These are phyloP conservation scores for Claviceps sp. DNA, from an alignment of 2,329 filamentous ascomycete species.

Conservation along the genomic window DNA sequence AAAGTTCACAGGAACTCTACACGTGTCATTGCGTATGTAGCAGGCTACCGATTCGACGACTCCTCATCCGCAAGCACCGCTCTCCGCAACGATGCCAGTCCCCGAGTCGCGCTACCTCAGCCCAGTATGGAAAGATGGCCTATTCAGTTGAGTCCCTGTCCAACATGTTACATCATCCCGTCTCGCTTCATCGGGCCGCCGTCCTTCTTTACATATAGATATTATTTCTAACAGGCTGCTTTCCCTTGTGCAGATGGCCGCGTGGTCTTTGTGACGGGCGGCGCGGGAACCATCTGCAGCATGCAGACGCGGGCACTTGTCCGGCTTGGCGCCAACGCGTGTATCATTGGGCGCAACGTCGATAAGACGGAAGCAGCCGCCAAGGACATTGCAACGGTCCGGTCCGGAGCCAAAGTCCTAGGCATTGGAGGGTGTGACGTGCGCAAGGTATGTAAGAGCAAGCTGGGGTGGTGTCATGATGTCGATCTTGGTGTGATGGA, in stretches of 20 bases:
- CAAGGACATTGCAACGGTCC: slow-evolving; percentile 65
- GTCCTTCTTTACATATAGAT: too few species aligned
- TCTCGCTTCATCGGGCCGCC: too few species aligned
- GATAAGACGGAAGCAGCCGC: slow-evolving; percentile 77
- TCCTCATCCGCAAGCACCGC: not conserved
- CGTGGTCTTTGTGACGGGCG: slow-evolving; percentile 90
- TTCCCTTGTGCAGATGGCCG: slow-evolving; percentile 52
- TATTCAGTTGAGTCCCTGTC: slow-evolving; percentile 58
- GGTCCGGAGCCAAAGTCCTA: slow-evolving; percentile 69
- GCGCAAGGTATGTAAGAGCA: slow-evolving; percentile 39
- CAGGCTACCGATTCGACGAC: too few species aligned
- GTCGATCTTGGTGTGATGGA: not conserved
- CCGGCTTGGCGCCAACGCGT: slow-evolving; percentile 81
- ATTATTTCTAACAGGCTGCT: not conserved
- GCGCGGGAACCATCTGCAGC: slow-evolving; percentile 85
- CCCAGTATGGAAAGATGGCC: slow-evolving; percentile 71
- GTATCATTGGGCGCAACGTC: slow-evolving; percentile 80
- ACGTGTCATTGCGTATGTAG: too few species aligned
- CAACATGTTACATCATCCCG: too few species aligned
- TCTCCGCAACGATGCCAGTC: slow-evolving; percentile 42
- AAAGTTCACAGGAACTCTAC: too few species aligned
- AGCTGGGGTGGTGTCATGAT: slow-evolving; percentile 1
- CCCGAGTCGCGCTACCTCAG: slow-evolving; percentile 66
- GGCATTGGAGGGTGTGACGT: slow-evolving; percentile 75
- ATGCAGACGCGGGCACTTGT: slow-evolving; percentile 88